A percentile compares a stretch with the other conserved stretches of the same genome.
phyloP scores from a whole-genome alignment of 805 yeast genomes.

The Maudiozyma barnettii region DNA sequence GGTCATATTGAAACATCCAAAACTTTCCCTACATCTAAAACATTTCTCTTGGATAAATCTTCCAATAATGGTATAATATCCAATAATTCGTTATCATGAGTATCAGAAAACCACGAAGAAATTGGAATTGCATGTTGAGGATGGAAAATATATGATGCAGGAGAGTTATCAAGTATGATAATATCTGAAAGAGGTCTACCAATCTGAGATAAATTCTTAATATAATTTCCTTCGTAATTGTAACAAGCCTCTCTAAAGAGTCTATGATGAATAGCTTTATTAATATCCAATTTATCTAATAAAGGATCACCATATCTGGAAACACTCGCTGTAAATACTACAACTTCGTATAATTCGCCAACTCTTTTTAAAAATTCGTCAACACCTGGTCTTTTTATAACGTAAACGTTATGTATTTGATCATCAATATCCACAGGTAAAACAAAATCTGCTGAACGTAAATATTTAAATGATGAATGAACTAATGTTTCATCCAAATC shows the following conservation, averaged over 20 bases:
- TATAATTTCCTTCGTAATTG: conserved; percentile 88
- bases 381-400: conserved; percentile 95
- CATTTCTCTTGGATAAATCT: conserved; percentile 63
- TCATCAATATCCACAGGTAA: conserved; percentile 95
- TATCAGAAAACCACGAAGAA: conserved; percentile 96
- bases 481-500: conserved; percentile 96
- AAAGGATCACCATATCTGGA: conserved; percentile 94
- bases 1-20: conserved; percentile 53
- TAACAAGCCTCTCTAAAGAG: conserved; percentile 90
- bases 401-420: conserved; percentile 88
- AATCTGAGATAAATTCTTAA: conserved; percentile 85
- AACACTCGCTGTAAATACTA: conserved; percentile 94
- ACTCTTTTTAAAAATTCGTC: conserved; percentile 81
- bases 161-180: conserved; percentile 92
- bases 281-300: conserved; percentile 75
- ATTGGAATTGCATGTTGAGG: conserved; percentile 97
- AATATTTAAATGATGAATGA: conserved; percentile 86
- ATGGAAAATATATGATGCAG: conserved; percentile 95
- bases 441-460: conserved; percentile 90
- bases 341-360: conserved; percentile 85
- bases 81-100: conserved; percentile 89
- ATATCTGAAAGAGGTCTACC: conserved; percentile 84
- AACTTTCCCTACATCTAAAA: conserved; percentile 77
- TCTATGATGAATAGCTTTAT: conserved; percentile 74
- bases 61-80: conserved; percentile 87